Percentiles rank a stretch among this genome's conserved stretches.
phyloP scores from a whole-genome alignment of 768 basidiomycete genomes.

The Auriscalpium orientale region DNA sequence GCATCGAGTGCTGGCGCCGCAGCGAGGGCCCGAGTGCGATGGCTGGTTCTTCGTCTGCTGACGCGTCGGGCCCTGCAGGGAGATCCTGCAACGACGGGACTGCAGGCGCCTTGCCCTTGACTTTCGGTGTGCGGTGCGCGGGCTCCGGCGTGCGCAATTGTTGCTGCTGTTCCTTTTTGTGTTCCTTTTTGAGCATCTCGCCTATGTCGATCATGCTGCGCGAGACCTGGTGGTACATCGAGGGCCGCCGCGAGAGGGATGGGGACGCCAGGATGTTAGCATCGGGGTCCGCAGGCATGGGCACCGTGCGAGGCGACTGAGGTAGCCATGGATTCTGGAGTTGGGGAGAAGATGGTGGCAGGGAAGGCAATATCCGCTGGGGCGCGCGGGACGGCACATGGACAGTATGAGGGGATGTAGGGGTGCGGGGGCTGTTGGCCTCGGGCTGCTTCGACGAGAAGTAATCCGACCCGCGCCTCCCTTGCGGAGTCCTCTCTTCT shows the following conservation, averaged over 20 bases:
- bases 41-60: neutral
- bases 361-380: constrained; percentile 4
- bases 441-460: constrained; percentile 18
- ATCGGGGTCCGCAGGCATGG: constrained; percentile 18
- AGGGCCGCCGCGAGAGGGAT: constrained; percentile 6
- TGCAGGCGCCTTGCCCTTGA: neutral
- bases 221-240: constrained; percentile 12
- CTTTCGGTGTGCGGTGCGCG: constrained; percentile 1
- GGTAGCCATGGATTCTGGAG: neutral
- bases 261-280: neutral
- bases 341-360: constrained; percentile 3
- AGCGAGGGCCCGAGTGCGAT: constrained; percentile 30
- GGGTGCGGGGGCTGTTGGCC: neutral
- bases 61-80: neutral
- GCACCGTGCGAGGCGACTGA: constrained; percentile 14
- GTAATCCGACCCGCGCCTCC: constrained; percentile 18
- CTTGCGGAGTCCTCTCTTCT: constrained; percentile 6
- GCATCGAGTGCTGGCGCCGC: constrained; percentile 63
- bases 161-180: neutral
- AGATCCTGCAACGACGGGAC: neutral
- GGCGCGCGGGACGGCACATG: neutral
- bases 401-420: neutral
- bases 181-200: constrained; percentile 4
- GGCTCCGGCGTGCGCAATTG: constrained; percentile 2
- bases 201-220: constrained; percentile 13